phyloP scores from a whole-genome alignment of 371 early-diverging fungal genomes.

The Mucor indicus region DNA sequence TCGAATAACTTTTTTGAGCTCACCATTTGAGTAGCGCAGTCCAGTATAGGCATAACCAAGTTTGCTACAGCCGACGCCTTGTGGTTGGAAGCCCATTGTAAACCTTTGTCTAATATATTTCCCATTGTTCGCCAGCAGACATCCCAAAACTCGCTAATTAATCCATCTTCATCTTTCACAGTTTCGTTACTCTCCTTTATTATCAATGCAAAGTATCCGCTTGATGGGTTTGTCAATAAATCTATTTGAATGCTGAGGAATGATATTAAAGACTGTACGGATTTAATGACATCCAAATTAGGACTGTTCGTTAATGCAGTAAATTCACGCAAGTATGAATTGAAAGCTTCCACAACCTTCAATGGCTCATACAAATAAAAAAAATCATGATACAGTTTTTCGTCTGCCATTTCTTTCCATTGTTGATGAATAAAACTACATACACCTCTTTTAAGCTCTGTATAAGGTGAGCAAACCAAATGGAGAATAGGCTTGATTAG shows the following conservation, averaged over 20 bases:
- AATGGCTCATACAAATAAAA: constrained; percentile 8
- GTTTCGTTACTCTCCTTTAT: not conserved
- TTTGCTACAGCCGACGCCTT: constrained; percentile 30
- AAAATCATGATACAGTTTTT: constrained; percentile 3
- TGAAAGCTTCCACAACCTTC: constrained; percentile 20
- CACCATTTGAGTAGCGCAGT: constrained; percentile 25
- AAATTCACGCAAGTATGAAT: constrained; percentile 23
- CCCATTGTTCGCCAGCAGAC: constrained; percentile 29
- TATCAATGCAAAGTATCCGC: constrained; percentile 5
- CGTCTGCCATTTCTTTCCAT: not conserved
- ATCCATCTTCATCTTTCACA: constrained; percentile 20
- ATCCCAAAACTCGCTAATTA: constrained; percentile 32
- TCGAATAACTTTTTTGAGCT: constrained; percentile 22
- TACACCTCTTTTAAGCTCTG: constrained; percentile 12
- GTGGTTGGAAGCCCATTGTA: constrained; percentile 34
- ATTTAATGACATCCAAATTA: constrained; percentile 14
- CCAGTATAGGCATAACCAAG: constrained; percentile 26
- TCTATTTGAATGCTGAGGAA: constrained; percentile 4
- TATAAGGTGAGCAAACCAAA: constrained; percentile 15
- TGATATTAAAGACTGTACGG: constrained; percentile 7
- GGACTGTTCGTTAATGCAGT: constrained; percentile 16
- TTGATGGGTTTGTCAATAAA: not conserved
- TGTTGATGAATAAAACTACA: constrained; percentile 7
- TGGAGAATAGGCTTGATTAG: constrained; percentile 22
- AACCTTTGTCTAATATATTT: constrained; percentile 20